Evolutionary conservation across 2,329 filamentous ascomycete species (phyloP).

Genomic region (Tolypocladium guangdongense): DNA sequence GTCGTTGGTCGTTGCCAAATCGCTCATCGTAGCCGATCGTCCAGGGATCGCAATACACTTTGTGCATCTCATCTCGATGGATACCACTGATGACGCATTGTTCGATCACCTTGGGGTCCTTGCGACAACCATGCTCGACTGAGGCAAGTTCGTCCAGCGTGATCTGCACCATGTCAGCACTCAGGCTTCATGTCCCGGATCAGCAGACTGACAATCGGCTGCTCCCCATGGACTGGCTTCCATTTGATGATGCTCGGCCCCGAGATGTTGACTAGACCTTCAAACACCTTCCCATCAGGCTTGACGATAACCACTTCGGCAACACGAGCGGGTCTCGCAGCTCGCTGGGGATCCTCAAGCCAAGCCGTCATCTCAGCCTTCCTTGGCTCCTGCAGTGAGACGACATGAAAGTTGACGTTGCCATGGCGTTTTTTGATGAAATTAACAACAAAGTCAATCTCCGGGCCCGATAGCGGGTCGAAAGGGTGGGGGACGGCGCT

Average conservation of each 20-base stretch:
- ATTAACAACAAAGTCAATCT: too few relatives aligned
- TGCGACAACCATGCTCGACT: background rate
- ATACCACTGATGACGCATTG: background rate
- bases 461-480: too few relatives aligned
- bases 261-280: background rate
- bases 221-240: background rate
- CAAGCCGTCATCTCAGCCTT: too few relatives aligned
- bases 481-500: too few relatives aligned
- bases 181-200: background rate
- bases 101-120: background rate
- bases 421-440: too few relatives aligned
- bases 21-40: conserved; percentile 91
- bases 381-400: too few relatives aligned
- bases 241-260: background rate
- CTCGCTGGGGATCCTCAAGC: too few relatives aligned
- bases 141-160: background rate
- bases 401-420: too few relatives aligned
- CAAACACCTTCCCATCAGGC: background rate
- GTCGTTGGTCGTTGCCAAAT: conserved; percentile 64
- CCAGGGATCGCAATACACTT: conserved; percentile 94
- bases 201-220: background rate
- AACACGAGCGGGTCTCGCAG: too few relatives aligned
- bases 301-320: background rate
- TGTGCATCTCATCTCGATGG: conserved; percentile 54
- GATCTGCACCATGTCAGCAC: background rate